phyloP scores from a whole-genome alignment of 225 moss, liverwort and hornwort species.

The Pleurozium schreberi region DNA sequence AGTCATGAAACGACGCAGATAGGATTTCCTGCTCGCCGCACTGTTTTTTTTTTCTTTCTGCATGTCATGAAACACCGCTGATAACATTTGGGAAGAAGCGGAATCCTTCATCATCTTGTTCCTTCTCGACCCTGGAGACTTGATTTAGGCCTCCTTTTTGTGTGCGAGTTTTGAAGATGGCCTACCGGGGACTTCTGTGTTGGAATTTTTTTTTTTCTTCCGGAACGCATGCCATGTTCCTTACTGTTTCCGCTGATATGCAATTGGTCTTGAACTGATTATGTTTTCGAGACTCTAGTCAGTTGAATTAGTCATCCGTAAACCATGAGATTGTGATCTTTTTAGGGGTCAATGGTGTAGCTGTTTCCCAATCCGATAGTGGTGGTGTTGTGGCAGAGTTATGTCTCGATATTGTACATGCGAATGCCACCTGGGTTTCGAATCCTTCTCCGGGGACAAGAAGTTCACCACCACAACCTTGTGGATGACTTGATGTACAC shows the following conservation, averaged over 20 bases:
- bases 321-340: not conserved
- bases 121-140: not conserved
- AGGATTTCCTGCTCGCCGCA: too few relatives aligned
- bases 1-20: too few relatives aligned
- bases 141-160: not conserved
- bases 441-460: constrained; percentile 57
- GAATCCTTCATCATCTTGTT: not conserved
- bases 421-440: constrained; percentile 51
- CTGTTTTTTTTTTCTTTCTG: not conserved
- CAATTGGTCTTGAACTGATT: not conserved
- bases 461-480: constrained; percentile 63
- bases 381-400: constrained; percentile 31
- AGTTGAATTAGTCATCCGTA: not conserved
- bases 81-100: not conserved
- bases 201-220: fast-evolving
- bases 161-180: too few relatives aligned
- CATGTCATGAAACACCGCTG: not conserved
- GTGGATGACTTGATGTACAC: constrained; percentile 64
- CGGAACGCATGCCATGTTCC: too few relatives aligned
- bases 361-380: not conserved
- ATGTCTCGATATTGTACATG: constrained; percentile 75
- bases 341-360: not conserved
- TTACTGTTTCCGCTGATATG: fast-evolving
- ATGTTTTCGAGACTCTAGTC: fast-evolving
- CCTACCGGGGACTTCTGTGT: too few relatives aligned